A percentile compares a stretch with the other conserved stretches of the same genome.
Conservation (phyloP, 2,329 filamentous ascomycete species). For the Aureobasidium leucospermi region DNA sequence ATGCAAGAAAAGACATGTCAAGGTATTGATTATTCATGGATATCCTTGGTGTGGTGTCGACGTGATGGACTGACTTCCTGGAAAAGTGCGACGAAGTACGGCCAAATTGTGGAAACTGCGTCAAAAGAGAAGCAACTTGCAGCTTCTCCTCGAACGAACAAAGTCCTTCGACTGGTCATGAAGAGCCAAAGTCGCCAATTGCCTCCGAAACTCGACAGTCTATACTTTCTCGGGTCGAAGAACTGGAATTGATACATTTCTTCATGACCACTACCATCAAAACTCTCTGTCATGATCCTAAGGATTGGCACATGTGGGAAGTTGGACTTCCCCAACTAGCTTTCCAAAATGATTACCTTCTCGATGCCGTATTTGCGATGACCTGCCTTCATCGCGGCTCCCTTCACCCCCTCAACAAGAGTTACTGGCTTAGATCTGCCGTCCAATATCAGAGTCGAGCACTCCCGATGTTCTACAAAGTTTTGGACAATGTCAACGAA, state of each 20-base stretch:
- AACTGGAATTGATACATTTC: constrained; percentile 4
- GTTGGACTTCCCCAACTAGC: background rate
- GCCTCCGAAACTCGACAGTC: background rate
- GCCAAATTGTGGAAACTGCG: constrained; percentile 7
- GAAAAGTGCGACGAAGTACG: constrained; percentile 1
- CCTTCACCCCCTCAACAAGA: background rate
- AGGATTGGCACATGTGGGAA: constrained; percentile 4
- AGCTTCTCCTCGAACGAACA: background rate
- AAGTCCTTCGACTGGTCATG: background rate
- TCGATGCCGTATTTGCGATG: background rate
- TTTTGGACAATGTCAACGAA: background rate
- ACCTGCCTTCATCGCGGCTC: background rate
- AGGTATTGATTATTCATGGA: constrained; percentile 20
- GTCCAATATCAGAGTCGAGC: constrained; percentile 6
- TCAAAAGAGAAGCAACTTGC: constrained; percentile 1
- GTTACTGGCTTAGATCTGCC: background rate
- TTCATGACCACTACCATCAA: background rate
- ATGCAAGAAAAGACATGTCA: constrained; percentile 34
- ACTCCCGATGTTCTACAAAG: background rate
- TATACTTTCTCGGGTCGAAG: background rate
- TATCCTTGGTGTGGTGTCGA: background rate
- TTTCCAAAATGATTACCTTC: background rate
- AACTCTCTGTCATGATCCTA: constrained; percentile 1
- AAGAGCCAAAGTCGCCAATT: background rate
- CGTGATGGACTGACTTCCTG: background rate